These are phyloP conservation scores for Terfezia boudieri DNA, from an alignment of 495 filamentous ascomycete genomes.

Conservation along the genomic window DNA sequence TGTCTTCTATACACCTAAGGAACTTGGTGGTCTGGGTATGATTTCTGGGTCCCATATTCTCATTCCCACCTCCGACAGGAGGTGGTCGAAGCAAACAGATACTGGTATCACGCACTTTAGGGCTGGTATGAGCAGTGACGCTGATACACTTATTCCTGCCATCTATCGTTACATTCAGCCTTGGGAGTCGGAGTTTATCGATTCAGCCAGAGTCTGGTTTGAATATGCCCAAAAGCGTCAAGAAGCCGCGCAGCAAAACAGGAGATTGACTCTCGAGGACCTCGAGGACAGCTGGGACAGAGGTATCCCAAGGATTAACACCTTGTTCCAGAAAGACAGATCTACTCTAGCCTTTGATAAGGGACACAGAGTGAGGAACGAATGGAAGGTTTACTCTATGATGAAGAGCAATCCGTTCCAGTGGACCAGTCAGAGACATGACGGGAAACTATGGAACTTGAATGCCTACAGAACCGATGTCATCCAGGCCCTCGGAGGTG, in stretches of 20 bases:
- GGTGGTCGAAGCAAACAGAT: conserved; percentile 96
- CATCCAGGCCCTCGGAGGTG: conserved; percentile 93
- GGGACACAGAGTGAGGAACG: conserved; percentile 82
- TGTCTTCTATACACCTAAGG: conserved; percentile 98
- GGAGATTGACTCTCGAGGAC: conserved; percentile 85
- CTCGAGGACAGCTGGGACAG: conserved; percentile 98
- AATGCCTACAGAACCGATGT: conserved; percentile 98
- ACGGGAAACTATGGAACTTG: conserved; percentile 96
- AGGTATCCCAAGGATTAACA: conserved; percentile 95
- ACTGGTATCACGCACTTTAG: conserved; percentile 94
- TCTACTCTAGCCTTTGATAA: conserved; percentile 98
- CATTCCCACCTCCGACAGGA: conserved; percentile 92
- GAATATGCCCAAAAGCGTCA: conserved; percentile 96
- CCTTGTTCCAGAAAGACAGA: conserved; percentile 95
- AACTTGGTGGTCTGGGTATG: conserved; percentile 95
- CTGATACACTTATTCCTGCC: conserved; percentile 93
- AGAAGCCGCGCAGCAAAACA: conserved; percentile 94
- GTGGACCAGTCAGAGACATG: conserved; percentile 97
- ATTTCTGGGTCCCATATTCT: conserved; percentile 97
- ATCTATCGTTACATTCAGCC: conserved; percentile 99
- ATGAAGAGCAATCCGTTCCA: conserved; percentile 99
- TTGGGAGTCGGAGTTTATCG: conserved; percentile 98
- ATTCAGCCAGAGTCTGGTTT: conserved; percentile 96
- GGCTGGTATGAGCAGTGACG: conserved; percentile 94
- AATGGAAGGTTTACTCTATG: conserved; percentile 95